Base-by-base conservation (phyloP, 345 rosid species). In the Lepidium didymum region DNA sequence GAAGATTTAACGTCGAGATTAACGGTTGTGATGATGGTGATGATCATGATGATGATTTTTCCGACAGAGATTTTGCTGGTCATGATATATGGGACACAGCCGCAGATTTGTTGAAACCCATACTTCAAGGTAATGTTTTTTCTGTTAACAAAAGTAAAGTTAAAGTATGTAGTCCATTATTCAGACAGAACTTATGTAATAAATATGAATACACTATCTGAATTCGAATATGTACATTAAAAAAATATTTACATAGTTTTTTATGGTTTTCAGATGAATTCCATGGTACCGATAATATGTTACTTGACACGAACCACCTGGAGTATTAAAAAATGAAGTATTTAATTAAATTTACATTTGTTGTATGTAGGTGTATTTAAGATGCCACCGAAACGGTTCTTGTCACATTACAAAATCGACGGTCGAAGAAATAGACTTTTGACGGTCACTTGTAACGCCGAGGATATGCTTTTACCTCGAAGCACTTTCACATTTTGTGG, bases 391-490 rank as follows among this genome's bases (percentile, higher is more conserved):
- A 93, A 88, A 82, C 84, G 98, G 51, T 58, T 92, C 55, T 53
- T 93, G 69, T 90, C 98, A n/a, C 98, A 93, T 70, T 93, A 90
- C 54, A 90, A 93, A 74, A 41, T 90, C 7, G 97, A 90, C 49
- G 58, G 73, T 31, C 36, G 61, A 69, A 84, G 88, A 53, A 66
- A 81, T 14, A 80, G 94, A 51, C 96, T 93, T 64, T 83, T 93
- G 41, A 79, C 85, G 3, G 37, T 82, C 53, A 83, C 97, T 40
- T 90, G 98, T 79, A 90, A 93, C 56, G 91, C 97, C 2, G 98
- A 90, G 70, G 98, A 90, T 64, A 88, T 93, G 96, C 76, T 93
- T 1, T 59, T 93, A 35, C 98, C 97, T 14, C 84, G 93, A 34
- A 84, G 91, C 69, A 82, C 85, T 66, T 90, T 90, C 67, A 90